phyloP scores from a whole-genome alignment of 1,139 yeast species.

The Nadsonia starkeyi-henricii region DNA sequence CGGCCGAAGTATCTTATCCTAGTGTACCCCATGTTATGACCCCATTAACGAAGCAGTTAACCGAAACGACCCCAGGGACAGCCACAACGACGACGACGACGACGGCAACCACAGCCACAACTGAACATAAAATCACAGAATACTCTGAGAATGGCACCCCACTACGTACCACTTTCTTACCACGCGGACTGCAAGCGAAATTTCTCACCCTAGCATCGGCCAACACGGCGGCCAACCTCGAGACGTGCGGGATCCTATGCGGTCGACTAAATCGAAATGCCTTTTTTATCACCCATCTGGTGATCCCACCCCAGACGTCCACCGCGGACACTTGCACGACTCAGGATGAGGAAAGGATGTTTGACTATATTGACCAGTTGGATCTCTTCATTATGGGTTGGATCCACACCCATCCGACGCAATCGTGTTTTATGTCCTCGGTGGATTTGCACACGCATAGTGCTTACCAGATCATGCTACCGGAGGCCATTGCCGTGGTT shows the following conservation, averaged over 20 bases:
- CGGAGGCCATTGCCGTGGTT: slow-evolving; percentile 50
- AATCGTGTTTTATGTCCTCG: slow-evolving; percentile 46
- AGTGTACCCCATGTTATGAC: slow-evolving; percentile 8
- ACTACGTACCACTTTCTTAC: slow-evolving; percentile 36
- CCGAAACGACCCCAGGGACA: slow-evolving; percentile 9
- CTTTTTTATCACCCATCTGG: slow-evolving; percentile 41
- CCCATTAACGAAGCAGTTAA: slow-evolving; percentile 13
- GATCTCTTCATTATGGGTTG: slow-evolving; percentile 48
- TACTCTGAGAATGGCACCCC: slow-evolving; percentile 40
- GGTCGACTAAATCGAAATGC: slow-evolving; percentile 44
- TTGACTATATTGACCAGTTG: slow-evolving; percentile 36
- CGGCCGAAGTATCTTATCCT: slow-evolving; percentile 2
- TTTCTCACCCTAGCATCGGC: slow-evolving; percentile 32
- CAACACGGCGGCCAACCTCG: slow-evolving; percentile 37
- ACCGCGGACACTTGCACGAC: slow-evolving; percentile 47
- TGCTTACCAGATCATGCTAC: slow-evolving; percentile 52
- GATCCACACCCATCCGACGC: slow-evolving; percentile 61
- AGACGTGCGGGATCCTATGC: slow-evolving; percentile 50
- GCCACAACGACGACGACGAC: slow-evolving; percentile 1
- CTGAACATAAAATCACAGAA: slow-evolving; percentile 28
- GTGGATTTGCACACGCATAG: slow-evolving; percentile 51
- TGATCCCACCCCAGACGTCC: slow-evolving; percentile 45
- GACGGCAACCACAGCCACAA: slow-evolving; percentile 4
- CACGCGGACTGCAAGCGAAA: slow-evolving; percentile 27
- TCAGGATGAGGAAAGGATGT: slow-evolving; percentile 39